Percentiles rank a stretch among this genome's conserved stretches.
Evolutionary conservation across 768 basidiomycete species (phyloP).

Genomic region (Hydnomerulius pinastri): DNA sequence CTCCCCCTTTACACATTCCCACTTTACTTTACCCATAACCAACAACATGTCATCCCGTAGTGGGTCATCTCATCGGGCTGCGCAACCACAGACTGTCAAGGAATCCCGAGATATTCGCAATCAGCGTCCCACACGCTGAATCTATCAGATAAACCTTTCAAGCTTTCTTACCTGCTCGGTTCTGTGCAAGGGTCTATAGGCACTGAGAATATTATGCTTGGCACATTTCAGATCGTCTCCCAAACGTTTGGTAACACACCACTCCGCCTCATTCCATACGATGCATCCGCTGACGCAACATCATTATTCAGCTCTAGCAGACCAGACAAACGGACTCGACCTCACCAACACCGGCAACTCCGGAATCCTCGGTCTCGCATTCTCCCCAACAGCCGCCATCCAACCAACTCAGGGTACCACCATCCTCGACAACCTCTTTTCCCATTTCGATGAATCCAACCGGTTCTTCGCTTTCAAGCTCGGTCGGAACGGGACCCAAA

Average conservation of each 20-base stretch:
- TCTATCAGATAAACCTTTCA: conserved; percentile 39
- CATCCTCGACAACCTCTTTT: conserved; percentile 49
- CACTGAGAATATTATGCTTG: conserved; percentile 48
- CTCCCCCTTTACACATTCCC: not conserved
- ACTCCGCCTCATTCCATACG: not conserved
- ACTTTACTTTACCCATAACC: no score
- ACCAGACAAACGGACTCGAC: conserved; percentile 42
- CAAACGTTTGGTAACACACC: conserved; percentile 48
- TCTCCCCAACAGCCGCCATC: conserved; percentile 51
- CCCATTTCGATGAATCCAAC: conserved; percentile 38
- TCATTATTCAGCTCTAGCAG: conserved; percentile 44
- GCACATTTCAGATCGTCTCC: conserved; percentile 43
- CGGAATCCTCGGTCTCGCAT: conserved; percentile 57
- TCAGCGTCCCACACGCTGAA: conserved; percentile 32
- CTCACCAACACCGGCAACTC: conserved; percentile 50
- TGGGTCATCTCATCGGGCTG: conserved; percentile 56
- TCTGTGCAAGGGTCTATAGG: conserved; percentile 53
- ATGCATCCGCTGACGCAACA: not conserved
- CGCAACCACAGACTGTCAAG: conserved; percentile 43
- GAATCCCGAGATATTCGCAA: conserved; percentile 42
- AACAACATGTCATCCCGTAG: conserved; percentile 23
- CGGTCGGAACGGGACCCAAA: conserved; percentile 31
- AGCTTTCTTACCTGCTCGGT: conserved; percentile 53
- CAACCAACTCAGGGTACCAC: conserved; percentile 43
- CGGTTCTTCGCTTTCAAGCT: conserved; percentile 56